Conservation (phyloP, 78 protist species). For the Pigoraptor vietnamica region DNA sequence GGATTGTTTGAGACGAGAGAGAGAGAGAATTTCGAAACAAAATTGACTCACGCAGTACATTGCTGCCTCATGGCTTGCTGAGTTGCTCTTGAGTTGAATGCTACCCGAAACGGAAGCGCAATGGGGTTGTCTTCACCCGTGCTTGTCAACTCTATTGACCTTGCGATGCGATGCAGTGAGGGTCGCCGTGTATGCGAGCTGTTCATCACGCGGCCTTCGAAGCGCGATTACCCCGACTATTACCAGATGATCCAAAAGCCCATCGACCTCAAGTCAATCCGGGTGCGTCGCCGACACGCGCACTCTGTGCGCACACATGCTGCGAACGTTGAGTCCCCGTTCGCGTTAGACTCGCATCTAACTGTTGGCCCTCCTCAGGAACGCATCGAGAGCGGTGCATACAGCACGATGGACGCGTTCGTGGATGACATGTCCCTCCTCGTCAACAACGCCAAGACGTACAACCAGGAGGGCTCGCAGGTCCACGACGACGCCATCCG, state of each 20-base stretch:
- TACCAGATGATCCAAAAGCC: conserved; percentile 7
- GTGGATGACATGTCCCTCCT: background rate
- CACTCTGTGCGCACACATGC: background rate
- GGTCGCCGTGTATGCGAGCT: background rate
- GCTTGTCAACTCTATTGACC: background rate
- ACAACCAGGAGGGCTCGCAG: background rate
- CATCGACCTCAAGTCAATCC: background rate
- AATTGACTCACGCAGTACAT: no score
- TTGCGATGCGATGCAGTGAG: background rate
- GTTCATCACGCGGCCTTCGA: background rate
- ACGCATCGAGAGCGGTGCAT: background rate
- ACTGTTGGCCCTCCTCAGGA: no score
- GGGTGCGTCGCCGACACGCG: background rate
- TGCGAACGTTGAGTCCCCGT: no score
- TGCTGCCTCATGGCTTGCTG: background rate
- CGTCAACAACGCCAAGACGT: conserved; percentile 14
- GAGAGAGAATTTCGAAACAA: no score
- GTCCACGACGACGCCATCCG: background rate
- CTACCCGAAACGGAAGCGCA: background rate
- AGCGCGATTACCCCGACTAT: conserved; percentile 15
- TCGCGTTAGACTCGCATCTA: no score
- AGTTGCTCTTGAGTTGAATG: background rate
- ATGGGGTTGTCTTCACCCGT: no score
- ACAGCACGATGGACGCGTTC: background rate
- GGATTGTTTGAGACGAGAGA: no score